Conservation (phyloP, 352 stramenopile species). For the Stramenopiles sp. region DNA sequence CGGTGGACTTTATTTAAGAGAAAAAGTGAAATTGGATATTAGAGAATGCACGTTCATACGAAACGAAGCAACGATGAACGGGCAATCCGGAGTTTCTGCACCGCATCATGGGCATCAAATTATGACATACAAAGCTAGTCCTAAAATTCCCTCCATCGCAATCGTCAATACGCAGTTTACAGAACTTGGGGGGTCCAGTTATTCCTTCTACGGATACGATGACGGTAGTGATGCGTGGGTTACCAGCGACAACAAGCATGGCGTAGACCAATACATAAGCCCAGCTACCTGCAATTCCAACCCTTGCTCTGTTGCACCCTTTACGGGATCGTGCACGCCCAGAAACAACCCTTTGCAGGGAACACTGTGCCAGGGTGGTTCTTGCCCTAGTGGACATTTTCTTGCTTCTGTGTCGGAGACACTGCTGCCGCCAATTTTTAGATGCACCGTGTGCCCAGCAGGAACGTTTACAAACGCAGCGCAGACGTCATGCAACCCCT, state of each 20-base stretch:
- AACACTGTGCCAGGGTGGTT: background rate
- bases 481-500: too few relatives aligned
- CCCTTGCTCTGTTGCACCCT: slow-evolving; percentile 8
- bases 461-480: too few relatives aligned
- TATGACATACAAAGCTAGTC: background rate
- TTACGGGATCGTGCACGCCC: background rate
- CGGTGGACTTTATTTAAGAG: background rate
- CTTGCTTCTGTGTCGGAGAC: background rate
- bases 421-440: background rate
- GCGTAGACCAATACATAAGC: background rate
- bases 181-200: background rate
- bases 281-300: background rate
- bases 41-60: slow-evolving; percentile 1
- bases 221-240: background rate
- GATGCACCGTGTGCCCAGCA: too few relatives aligned
- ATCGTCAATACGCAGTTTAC: slow-evolving; percentile 9
- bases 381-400: slow-evolving; percentile 9
- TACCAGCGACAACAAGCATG: too few relatives aligned
- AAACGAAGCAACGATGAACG: background rate
- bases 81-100: too few relatives aligned
- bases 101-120: too few relatives aligned
- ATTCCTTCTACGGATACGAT: slow-evolving; percentile 1
- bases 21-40: background rate
- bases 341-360: background rate
- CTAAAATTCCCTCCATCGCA: background rate